A percentile compares a stretch with the other conserved stretches of the same genome.
These are phyloP conservation scores for Phytophthora hybrid DNA, from an alignment of 352 stramenopile species.

Conservation along the genomic window DNA sequence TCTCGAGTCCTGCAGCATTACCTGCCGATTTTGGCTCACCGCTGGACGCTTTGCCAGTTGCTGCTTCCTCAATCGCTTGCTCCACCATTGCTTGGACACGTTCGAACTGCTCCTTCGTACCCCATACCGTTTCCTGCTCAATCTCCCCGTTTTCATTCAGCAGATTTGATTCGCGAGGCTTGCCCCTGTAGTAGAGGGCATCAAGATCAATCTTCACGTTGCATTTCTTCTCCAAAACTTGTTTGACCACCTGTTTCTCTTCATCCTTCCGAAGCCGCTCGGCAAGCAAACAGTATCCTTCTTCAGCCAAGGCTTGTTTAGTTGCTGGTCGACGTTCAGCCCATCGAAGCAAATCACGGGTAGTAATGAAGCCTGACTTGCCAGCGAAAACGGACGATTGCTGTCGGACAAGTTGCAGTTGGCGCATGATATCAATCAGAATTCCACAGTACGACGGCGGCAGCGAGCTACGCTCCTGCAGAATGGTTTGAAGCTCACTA, in stretches of 20 bases:
- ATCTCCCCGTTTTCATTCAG: slow-evolving; percentile 74
- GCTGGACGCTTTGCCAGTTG: slow-evolving; percentile 28
- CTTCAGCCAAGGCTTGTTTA: slow-evolving; percentile 89
- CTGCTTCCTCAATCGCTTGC: slow-evolving; percentile 44
- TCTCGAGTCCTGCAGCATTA: slow-evolving; percentile 82
- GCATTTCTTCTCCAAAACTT: slow-evolving; percentile 96
- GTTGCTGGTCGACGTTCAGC: slow-evolving; percentile 92
- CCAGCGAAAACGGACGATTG: slow-evolving; percentile 97
- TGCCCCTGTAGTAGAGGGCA: slow-evolving; percentile 73
- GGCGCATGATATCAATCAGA: slow-evolving; percentile 98
- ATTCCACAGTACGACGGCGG: slow-evolving; percentile 96
- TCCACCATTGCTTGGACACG: slow-evolving; percentile 81
- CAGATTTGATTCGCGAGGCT: slow-evolving; percentile 79
- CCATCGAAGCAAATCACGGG: slow-evolving; percentile 99
- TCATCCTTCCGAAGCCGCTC: slow-evolving; percentile 97
- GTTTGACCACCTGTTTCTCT: slow-evolving; percentile 96
- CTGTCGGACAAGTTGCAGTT: slow-evolving; percentile 92
- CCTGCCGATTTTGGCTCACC: slow-evolving; percentile 49
- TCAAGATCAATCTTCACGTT: slow-evolving; percentile 95
- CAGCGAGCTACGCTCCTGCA: slow-evolving; percentile 96
- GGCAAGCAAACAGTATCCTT: slow-evolving; percentile 96
- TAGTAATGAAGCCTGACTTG: slow-evolving; percentile 99
- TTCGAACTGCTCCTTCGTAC: slow-evolving; percentile 84
- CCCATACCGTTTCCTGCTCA: slow-evolving; percentile 82
- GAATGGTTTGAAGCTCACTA: slow-evolving; percentile 97